A percentile compares a stretch with the other conserved stretches of the same genome.
phyloP scores from a whole-genome alignment of 805 yeast genomes.

The Lipomyces japonicus region DNA sequence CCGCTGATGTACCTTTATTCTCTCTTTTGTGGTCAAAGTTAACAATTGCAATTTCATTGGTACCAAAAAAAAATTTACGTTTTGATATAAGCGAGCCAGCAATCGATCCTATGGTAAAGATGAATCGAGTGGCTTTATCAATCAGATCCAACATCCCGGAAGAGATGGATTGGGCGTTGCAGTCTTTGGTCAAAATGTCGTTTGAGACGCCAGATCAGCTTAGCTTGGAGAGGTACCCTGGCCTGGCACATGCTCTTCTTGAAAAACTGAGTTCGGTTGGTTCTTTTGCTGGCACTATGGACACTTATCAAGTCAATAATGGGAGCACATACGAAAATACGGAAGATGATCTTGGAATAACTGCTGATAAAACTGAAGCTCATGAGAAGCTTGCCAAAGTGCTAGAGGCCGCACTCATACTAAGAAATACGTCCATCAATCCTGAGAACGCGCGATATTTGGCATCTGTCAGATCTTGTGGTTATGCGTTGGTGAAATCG shows the following conservation, averaged over 20 bases:
- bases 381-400: constrained; percentile 32
- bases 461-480: constrained; percentile 51
- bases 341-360: constrained; percentile 23
- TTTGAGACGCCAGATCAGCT: constrained; percentile 51
- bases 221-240: constrained; percentile 44
- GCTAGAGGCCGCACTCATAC: constrained; percentile 56
- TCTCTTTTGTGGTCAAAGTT: too few species aligned
- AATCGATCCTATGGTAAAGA: background rate
- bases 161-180: constrained; percentile 71
- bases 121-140: constrained; percentile 59
- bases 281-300: constrained; percentile 5
- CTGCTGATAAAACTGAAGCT: constrained; percentile 3
- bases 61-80: too few species aligned
- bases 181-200: constrained; percentile 47
- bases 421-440: constrained; percentile 82
- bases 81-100: too few species aligned
- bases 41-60: too few species aligned
- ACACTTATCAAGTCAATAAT: background rate
- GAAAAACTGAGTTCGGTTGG: constrained; percentile 33
- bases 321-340: constrained; percentile 10
- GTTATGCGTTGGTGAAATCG: constrained; percentile 44
- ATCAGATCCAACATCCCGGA: constrained; percentile 58
- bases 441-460: constrained; percentile 74
- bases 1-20: too few species aligned
- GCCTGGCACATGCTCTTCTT: constrained; percentile 40